Conservation (phyloP, 805 yeast genomes). For the Ogataea henricii region DNA sequence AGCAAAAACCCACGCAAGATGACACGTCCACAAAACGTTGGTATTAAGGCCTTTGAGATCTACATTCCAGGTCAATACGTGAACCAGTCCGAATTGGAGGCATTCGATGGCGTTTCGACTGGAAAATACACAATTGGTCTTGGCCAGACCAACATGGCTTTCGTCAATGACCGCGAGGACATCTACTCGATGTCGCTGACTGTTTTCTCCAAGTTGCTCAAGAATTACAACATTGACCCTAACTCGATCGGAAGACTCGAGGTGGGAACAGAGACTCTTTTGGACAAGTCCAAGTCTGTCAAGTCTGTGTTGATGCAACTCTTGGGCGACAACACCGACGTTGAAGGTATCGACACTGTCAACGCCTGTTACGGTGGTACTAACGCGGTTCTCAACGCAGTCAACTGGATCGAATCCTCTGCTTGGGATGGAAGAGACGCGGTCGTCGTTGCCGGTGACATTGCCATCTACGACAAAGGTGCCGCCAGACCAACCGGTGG, state of each 20-base stretch:
- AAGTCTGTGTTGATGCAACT: constrained; percentile 95
- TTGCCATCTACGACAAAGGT: constrained; percentile 95
- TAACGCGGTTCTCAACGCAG: constrained; percentile 86
- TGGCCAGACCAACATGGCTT: constrained; percentile 98
- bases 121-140: constrained; percentile 98
- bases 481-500: constrained; percentile 99
- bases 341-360: constrained; percentile 94
- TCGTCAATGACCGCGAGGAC: constrained; percentile 96
- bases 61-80: constrained; percentile 86
- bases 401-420: constrained; percentile 95
- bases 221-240: constrained; percentile 82
- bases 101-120: constrained; percentile 78
- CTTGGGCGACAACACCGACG: constrained; percentile 82
- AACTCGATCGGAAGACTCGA: constrained; percentile 87
- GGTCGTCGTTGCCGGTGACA: constrained; percentile 95
- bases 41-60: constrained; percentile 94
- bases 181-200: constrained; percentile 93
- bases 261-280: constrained; percentile 96
- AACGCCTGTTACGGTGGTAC: constrained; percentile 99
- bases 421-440: constrained; percentile 99
- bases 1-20: constrained; percentile 14
- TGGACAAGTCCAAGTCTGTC: constrained; percentile 96
- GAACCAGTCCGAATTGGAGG: constrained; percentile 85
- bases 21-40: constrained; percentile 76
- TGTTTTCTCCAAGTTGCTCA: constrained; percentile 73